phyloP scores from a whole-genome alignment of 192 early-diverging fungal genomes.

The Podila epicladia region DNA sequence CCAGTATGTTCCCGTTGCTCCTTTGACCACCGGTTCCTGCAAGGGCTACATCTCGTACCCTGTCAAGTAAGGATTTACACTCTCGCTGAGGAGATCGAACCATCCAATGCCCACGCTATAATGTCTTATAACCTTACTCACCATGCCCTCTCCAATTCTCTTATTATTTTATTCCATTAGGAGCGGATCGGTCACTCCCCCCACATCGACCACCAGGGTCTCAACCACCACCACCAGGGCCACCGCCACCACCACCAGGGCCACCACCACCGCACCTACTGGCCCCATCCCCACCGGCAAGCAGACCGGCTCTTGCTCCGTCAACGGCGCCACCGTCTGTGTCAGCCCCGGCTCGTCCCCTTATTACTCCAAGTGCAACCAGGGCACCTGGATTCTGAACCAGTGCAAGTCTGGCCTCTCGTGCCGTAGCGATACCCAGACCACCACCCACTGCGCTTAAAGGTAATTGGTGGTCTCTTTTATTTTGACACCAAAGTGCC shows the following conservation, averaged over 20 bases:
- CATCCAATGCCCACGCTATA: too few relatives aligned
- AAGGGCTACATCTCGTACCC: slow-evolving; percentile 12
- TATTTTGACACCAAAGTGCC: background rate
- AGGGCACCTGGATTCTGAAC: slow-evolving; percentile 12
- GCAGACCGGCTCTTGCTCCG: slow-evolving; percentile 8
- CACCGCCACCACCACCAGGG: background rate
- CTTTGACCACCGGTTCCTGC: slow-evolving; percentile 4
- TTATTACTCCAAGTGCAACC: slow-evolving; percentile 15
- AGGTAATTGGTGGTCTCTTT: background rate
- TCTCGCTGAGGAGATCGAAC: background rate
- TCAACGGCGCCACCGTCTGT: slow-evolving; percentile 12
- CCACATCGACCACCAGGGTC: background rate
- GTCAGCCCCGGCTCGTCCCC: background rate
- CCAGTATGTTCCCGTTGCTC: slow-evolving; percentile 1
- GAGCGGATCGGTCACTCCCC: background rate
- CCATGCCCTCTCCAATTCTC: background rate
- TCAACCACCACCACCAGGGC: background rate
- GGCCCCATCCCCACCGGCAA: slow-evolving; percentile 1
- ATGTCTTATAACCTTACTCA: too few relatives aligned
- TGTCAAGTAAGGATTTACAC: background rate
- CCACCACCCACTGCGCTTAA: slow-evolving; percentile 21
- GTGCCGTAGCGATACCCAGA: slow-evolving; percentile 8
- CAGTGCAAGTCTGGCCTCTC: slow-evolving; percentile 4
- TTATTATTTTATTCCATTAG: background rate
- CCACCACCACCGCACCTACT: background rate